phyloP scores from a whole-genome alignment of 1,284 basidiomycete genomes.

The Trichosporon ovoides region DNA sequence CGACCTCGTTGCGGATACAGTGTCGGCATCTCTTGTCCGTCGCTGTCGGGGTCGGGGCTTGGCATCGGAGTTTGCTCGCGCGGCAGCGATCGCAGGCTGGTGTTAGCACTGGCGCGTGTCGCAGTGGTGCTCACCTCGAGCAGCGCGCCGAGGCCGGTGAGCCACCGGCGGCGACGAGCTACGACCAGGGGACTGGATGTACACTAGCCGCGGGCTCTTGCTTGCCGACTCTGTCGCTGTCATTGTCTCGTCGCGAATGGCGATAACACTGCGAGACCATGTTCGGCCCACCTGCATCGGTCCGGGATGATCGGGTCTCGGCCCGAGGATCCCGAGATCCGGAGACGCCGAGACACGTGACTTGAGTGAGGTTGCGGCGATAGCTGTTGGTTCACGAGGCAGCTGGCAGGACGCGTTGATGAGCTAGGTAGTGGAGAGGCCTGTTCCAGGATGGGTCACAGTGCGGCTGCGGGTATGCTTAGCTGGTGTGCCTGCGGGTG shows the following conservation, averaged over 20 bases:
- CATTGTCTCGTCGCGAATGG: neutral
- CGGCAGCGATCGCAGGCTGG: constrained; percentile 25
- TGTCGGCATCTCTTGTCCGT: constrained; percentile 16
- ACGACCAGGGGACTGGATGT: neutral
- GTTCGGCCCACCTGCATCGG: too few relatives aligned
- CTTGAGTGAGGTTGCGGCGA: too few relatives aligned
- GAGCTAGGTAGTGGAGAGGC: too few relatives aligned
- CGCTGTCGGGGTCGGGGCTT: neutral
- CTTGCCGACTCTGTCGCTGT: neutral
- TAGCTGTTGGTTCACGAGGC: too few relatives aligned
- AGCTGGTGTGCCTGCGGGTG: too few relatives aligned
- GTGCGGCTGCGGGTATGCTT: too few relatives aligned
- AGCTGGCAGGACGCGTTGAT: too few relatives aligned
- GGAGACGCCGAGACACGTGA: too few relatives aligned
- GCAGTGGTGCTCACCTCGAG: constrained; percentile 17
- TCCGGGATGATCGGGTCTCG: too few relatives aligned
- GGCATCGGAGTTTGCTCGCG: constrained; percentile 21
- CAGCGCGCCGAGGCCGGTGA: constrained; percentile 12
- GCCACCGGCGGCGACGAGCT: neutral
- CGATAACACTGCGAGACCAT: too few relatives aligned
- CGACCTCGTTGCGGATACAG: constrained; percentile 15
- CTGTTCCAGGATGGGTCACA: too few relatives aligned
- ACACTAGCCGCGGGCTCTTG: neutral
- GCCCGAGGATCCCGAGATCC: too few relatives aligned
- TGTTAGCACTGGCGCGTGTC: neutral